These are phyloP conservation scores for Zygosaccharomyces pseudobailii DNA, from an alignment of 1,139 yeast genomes.

Conservation along the genomic window DNA sequence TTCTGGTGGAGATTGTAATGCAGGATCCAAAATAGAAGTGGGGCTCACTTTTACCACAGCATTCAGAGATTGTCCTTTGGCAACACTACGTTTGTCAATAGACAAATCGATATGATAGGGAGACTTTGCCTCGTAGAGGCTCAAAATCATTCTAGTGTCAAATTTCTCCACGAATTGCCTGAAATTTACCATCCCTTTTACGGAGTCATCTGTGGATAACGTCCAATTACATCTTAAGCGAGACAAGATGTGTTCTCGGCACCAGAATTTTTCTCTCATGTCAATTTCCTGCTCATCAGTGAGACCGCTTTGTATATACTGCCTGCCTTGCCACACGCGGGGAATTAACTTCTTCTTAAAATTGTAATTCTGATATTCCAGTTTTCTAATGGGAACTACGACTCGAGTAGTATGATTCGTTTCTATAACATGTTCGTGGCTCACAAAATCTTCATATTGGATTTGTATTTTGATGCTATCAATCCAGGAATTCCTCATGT, in stretches of 20 bases:
- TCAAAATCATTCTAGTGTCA: slow-evolving; percentile 22
- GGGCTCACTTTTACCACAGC: slow-evolving; percentile 12
- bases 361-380: slow-evolving; percentile 35
- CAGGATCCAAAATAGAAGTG: slow-evolving; percentile 7
- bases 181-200: slow-evolving; percentile 25
- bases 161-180: slow-evolving; percentile 27
- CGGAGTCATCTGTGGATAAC: slow-evolving; percentile 13
- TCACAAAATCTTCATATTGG: slow-evolving; percentile 24
- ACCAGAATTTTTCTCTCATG: slow-evolving; percentile 73
- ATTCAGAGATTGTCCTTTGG: slow-evolving; percentile 16
- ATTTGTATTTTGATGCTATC: slow-evolving; percentile 22
- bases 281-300: slow-evolving; percentile 47
- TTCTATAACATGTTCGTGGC: slow-evolving; percentile 27
- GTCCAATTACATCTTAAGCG: slow-evolving; percentile 64
- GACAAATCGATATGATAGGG: slow-evolving; percentile 18
- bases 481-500: slow-evolving; percentile 34
- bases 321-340: slow-evolving; percentile 62
- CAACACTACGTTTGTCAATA: slow-evolving; percentile 9
- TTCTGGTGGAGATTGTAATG: slow-evolving; percentile 6
- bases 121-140: slow-evolving; percentile 21
- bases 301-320: slow-evolving; percentile 60
- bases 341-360: slow-evolving; percentile 58
- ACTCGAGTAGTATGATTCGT: slow-evolving; percentile 50
- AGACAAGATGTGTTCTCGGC: slow-evolving; percentile 58
- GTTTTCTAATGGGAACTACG: slow-evolving; percentile 62